Percentiles rank a stretch among this genome's conserved stretches.
Evolutionary conservation across 1,284 basidiomycete species (phyloP).

Genomic region (Ganoderma multipileum): DNA sequence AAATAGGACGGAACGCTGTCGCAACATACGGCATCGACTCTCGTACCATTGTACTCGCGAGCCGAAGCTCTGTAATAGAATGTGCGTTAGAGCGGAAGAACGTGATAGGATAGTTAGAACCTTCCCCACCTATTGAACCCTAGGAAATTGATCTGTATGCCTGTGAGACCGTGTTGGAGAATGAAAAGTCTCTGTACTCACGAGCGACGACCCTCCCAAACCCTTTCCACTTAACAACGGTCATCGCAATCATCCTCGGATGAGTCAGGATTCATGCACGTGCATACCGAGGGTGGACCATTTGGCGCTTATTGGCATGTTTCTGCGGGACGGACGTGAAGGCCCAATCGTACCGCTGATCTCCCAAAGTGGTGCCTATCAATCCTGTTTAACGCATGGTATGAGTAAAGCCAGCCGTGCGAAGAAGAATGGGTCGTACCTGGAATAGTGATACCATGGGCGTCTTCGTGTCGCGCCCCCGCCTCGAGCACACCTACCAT

Average conservation of each 20-base stretch:
- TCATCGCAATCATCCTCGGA: neutral
- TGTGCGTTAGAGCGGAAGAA: neutral
- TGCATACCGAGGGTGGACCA: constrained; percentile 24
- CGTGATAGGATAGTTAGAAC: neutral
- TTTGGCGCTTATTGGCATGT: constrained; percentile 18
- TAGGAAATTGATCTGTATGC: constrained; percentile 20
- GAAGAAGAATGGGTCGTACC: neutral
- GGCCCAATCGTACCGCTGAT: constrained; percentile 30
- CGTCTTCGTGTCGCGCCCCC: constrained; percentile 37
- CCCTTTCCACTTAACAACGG: constrained; percentile 25
- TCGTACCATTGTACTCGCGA: constrained; percentile 30
- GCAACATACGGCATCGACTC: neutral
- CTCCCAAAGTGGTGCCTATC: constrained; percentile 13
- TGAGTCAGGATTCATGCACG: neutral
- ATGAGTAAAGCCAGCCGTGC: too few species aligned
- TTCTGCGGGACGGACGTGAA: constrained; percentile 31
- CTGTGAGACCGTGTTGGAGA: neutral
- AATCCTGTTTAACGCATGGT: constrained; percentile 1
- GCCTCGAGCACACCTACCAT: constrained; percentile 42
- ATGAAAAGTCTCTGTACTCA: neutral
- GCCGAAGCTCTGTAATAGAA: constrained; percentile 22
- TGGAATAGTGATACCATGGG: constrained; percentile 23
- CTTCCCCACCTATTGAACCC: constrained; percentile 21
- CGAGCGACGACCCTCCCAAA: constrained; percentile 31
- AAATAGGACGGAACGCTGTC: neutral